Conservation (phyloP, 2,329 filamentous ascomycete species). For the Aotearoamyces nothofagi region DNA sequence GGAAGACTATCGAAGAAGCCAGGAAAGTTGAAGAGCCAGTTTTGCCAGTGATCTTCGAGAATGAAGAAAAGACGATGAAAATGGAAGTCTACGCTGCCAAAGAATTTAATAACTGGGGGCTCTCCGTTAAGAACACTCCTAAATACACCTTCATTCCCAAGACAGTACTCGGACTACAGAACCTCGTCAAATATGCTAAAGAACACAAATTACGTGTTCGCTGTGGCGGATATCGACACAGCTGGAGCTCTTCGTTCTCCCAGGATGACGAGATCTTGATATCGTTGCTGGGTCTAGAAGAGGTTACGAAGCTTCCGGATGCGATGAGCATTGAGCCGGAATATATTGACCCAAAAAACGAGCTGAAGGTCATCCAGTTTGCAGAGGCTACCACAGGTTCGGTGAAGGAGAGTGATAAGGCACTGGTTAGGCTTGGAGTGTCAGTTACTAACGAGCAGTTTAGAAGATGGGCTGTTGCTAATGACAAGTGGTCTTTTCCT, state of each 20-base stretch:
- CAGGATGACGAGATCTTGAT: constrained; percentile 26
- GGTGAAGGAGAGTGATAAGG: too few species aligned
- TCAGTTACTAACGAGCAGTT: constrained; percentile 30
- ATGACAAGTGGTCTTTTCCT: constrained; percentile 25
- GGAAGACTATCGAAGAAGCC: too few species aligned
- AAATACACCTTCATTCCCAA: constrained; percentile 25
- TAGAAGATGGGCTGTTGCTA: constrained; percentile 26
- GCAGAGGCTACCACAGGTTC: constrained; percentile 13
- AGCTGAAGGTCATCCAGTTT: constrained; percentile 25
- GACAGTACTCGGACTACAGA: constrained; percentile 24
- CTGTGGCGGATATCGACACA: constrained; percentile 27
- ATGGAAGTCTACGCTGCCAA: constrained; percentile 20
- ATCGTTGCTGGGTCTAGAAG: constrained; percentile 24
- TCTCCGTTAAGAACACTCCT: constrained; percentile 23
- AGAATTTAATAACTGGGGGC: constrained; percentile 26
- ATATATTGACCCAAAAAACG: constrained; percentile 18
- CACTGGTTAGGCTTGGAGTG: constrained; percentile 25
- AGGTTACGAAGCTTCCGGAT: constrained; percentile 24
- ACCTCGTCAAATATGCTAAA: constrained; percentile 24
- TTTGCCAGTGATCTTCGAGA: constrained; percentile 19
- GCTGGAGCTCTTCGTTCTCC: constrained; percentile 26
- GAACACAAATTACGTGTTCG: constrained; percentile 22
- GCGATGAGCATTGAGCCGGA: constrained; percentile 16
- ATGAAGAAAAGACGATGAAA: constrained; percentile 15
- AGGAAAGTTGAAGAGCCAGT: constrained; percentile 5